Conservation (phyloP, 1,284 basidiomycete genomes). For the Ganoderma meredithae region DNA sequence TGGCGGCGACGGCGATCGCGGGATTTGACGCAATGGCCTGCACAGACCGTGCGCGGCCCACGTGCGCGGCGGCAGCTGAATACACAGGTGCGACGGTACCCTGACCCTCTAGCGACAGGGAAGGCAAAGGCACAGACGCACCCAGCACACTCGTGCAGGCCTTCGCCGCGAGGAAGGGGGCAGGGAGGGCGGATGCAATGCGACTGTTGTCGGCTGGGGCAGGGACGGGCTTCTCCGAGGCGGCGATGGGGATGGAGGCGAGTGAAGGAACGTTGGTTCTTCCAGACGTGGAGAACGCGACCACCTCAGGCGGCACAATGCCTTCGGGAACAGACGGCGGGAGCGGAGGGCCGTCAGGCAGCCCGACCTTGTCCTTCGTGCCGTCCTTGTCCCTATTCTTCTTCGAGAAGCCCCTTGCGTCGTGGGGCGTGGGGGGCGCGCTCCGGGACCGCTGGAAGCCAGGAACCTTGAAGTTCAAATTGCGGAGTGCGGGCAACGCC, state of each 20-base stretch:
- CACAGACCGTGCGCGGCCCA: slow-evolving; percentile 21
- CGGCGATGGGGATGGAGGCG: not conserved
- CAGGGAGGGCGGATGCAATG: not conserved
- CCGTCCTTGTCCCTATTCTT: slow-evolving; percentile 23
- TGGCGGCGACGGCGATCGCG: slow-evolving; percentile 24
- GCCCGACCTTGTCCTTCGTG: slow-evolving; percentile 1
- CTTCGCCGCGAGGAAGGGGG: slow-evolving; percentile 3
- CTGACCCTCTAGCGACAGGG: not conserved
- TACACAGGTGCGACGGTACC: slow-evolving; percentile 19
- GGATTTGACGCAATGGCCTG: slow-evolving; percentile 8
- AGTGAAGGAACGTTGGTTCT: slow-evolving; percentile 4
- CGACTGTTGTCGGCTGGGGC: slow-evolving; percentile 9
- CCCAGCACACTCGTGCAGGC: not conserved
- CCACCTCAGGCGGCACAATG: slow-evolving; percentile 14
- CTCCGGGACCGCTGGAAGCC: slow-evolving; percentile 55
- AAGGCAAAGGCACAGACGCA: not conserved
- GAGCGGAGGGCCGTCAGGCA: slow-evolving; percentile 1
- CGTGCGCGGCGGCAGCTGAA: slow-evolving; percentile 10
- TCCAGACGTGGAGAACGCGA: not conserved
- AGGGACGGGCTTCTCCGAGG: slow-evolving; percentile 10
- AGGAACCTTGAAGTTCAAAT: slow-evolving; percentile 37
- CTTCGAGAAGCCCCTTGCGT: slow-evolving; percentile 27
- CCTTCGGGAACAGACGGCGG: slow-evolving; percentile 30
- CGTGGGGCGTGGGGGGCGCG: slow-evolving; percentile 59
- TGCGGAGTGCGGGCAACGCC: slow-evolving; percentile 44